Percentiles rank a stretch among this genome's conserved stretches.
Evolutionary conservation across 2,329 filamentous ascomycete species (phyloP).

Genomic region (Neurospora crassa): DNA sequence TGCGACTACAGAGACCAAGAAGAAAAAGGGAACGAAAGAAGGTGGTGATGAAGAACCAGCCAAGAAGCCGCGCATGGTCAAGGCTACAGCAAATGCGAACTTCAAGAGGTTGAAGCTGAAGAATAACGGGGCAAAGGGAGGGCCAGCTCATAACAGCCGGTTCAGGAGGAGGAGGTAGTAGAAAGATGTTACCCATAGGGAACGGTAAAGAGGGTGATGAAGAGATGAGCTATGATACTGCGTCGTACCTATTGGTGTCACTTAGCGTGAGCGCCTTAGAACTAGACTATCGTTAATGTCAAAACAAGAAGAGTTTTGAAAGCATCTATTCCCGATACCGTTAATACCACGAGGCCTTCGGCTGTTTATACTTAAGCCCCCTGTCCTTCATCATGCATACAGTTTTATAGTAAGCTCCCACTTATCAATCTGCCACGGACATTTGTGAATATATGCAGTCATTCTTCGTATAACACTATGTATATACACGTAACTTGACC

Average conservation of each 20-base stretch:
- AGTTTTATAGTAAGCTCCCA: too few relatives aligned
- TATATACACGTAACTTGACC: background rate
- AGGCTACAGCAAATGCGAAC: conserved; percentile 54
- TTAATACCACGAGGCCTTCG: background rate
- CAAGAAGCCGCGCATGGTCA: conserved; percentile 49
- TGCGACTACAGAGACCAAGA: conserved; percentile 20
- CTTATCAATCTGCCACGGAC: too few relatives aligned
- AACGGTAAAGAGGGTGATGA: background rate
- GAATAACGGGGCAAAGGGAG: conserved; percentile 53
- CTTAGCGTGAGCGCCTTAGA: background rate
- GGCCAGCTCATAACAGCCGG: conserved; percentile 44
- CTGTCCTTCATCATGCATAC: too few relatives aligned
- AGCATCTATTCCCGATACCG: background rate
- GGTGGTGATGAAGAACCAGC: conserved; percentile 32
- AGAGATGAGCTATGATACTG: background rate
- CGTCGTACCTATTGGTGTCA: background rate
- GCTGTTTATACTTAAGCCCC: background rate
- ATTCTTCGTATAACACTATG: background rate
- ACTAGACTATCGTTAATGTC: background rate
- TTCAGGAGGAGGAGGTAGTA: conserved; percentile 41
- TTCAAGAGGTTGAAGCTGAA: conserved; percentile 56
- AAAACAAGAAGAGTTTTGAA: too few relatives aligned
- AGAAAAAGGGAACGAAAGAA: conserved; percentile 18
- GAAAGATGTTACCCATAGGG: background rate
- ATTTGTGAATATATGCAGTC: background rate